Base-by-base conservation (phyloP, 2,329 filamentous ascomycete genomes). In the Boeremia exigua region DNA sequence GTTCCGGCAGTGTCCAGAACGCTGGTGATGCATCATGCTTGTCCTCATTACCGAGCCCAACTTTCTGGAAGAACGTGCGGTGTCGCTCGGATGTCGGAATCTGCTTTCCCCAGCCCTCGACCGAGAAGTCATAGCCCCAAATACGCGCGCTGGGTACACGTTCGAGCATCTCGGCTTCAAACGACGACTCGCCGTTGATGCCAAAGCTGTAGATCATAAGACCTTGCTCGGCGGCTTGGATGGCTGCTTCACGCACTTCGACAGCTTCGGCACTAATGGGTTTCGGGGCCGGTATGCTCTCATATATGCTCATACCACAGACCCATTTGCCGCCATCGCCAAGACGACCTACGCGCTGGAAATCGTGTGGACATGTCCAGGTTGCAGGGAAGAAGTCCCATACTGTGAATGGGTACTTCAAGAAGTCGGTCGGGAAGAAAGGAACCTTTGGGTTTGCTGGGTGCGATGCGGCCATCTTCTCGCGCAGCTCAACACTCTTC, bases 271-370 rank as follows among this genome's bases (percentile, higher is more conserved):
- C 33, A 15, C 44, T 46, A 38, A 62, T 48, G 8, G 62, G 39
- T 6, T 60, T 55, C 1, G 64, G 60, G 8, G 56, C 61, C 1
- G 70, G 62, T 23, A 69, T 50, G 6, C 55, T 59, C 25, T 73
- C 70, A 51, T 73, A 73, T 15, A 72, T 48, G 40, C 65, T 71
- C 69, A 73, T 71, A 11, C 70, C 70, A 46, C 70, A 73, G 15
- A 73, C 69, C 70, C 70, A 73, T 59, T 73, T 73, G 12, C 70
- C 70, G 28, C 70, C 70, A 43, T 73, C 70, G 4, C 70, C 70
- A 6, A 73, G 61, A 8, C 69, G 59, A 3, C 70, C 70, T 0
- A 73, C 65, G 30, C 70, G 66, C 51, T 73, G 70, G 30, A 73
- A 59, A 52, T 73, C 70, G 34, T 71, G 70, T 10, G 70, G 70